These are phyloP conservation scores for Elsinoe australis DNA, from an alignment of 2,329 filamentous ascomycete species.

Conservation along the genomic window DNA sequence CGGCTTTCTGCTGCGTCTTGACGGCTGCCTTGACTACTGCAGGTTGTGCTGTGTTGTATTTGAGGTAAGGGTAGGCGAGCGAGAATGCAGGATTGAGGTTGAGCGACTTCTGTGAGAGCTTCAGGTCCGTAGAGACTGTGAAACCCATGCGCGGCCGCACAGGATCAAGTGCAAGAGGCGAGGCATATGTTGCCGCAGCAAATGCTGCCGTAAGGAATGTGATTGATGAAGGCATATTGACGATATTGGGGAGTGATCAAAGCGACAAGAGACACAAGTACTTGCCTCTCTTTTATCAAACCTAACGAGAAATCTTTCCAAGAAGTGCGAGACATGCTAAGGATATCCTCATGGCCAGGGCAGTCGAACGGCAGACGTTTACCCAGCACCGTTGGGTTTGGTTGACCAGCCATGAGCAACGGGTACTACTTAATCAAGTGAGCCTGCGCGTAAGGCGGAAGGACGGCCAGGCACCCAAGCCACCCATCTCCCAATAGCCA, in stretches of 20 bases:
- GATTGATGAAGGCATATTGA: background rate
- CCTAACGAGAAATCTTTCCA: slow-evolving; percentile 2
- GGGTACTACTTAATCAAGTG: slow-evolving; percentile 14
- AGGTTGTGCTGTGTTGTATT: slow-evolving; percentile 9
- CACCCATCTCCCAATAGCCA: slow-evolving; percentile 3
- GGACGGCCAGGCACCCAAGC: slow-evolving; percentile 1
- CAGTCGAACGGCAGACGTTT: slow-evolving; percentile 9
- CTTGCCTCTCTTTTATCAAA: slow-evolving; percentile 16
- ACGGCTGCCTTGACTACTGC: slow-evolving; percentile 8
- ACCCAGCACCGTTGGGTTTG: slow-evolving; percentile 14
- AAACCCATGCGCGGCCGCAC: slow-evolving; percentile 11
- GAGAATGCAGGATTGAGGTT: slow-evolving; percentile 14
- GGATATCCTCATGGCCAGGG: slow-evolving; percentile 6
- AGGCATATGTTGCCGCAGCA: background rate
- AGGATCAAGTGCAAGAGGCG: slow-evolving; percentile 5
- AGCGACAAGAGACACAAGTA: slow-evolving; percentile 3
- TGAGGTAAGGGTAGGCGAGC: slow-evolving; percentile 9
- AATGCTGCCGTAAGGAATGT: slow-evolving; percentile 3
- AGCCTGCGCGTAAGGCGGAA: slow-evolving; percentile 1
- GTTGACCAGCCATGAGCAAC: slow-evolving; percentile 17
- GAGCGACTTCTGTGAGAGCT: slow-evolving; percentile 1
- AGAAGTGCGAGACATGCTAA: slow-evolving; percentile 8
- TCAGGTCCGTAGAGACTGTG: slow-evolving; percentile 5
- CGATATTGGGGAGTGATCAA: slow-evolving; percentile 1
- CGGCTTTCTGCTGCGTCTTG: slow-evolving; percentile 4